Base-by-base conservation (phyloP, 148 eudicot genomes). In the Dysphania ambrosioides region DNA sequence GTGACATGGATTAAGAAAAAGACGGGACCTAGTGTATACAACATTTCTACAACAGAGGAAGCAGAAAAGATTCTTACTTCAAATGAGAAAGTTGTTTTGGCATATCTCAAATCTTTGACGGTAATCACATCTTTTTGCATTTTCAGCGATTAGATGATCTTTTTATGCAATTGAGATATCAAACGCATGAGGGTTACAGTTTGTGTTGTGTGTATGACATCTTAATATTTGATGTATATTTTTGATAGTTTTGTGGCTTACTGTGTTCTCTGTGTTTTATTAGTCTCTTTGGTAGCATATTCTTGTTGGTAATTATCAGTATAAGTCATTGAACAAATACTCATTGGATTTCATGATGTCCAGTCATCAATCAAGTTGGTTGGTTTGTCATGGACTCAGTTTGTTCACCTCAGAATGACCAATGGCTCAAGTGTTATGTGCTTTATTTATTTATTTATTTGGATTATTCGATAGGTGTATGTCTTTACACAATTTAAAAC, bases 1-100 rank as follows among this genome's bases (percentile, higher is more conserved):
- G 89, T 93, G n/a, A 88, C 98, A 60, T 93, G 98, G 98, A 90
- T 93, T 70, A 91, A 80, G 84, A 93, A 93, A 93, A 91, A 86
- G 85, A 90, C 82, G 13, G 96, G 97, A 74, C 98, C 97, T 47
- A 88, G 97, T 62, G 85, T 91, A 63, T 80, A 77, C 83, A 93
- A 91, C 79, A 82, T 93, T 72, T 86, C 91, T 0, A 82, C 91
- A 0, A 75, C 82, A 32, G 90, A 91, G 75, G 91, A 94, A 58
- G 98, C 97, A 9, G 97, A 88, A 84, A 83, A 73, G 77, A 75
- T 94, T 59, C 77, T 91, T 77, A 82, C 97, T 8, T 87, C 96
- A 40, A 91, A 85, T 73, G 73, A 77, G 51, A 91, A 83, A 87
- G 87, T 88, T 80, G 91, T 91, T 44, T 79, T 94, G 78, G 98